A percentile compares a stretch with the other conserved stretches of the same genome.
Evolutionary conservation across 768 basidiomycete species (phyloP).

Genomic region (Naematelia aurantialba): DNA sequence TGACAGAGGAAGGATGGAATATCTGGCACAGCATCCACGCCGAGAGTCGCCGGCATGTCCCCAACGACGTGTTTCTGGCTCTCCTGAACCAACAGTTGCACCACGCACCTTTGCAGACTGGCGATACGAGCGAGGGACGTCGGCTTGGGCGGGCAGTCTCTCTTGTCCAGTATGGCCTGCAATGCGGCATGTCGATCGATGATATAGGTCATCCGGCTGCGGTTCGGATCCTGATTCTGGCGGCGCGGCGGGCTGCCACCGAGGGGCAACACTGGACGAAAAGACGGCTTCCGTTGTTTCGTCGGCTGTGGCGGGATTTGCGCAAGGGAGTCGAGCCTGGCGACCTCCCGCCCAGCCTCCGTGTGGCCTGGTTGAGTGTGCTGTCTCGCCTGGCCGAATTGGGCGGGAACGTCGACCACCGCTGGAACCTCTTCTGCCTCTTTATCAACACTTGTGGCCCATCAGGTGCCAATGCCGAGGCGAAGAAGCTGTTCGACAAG

Average conservation of each 20-base stretch:
- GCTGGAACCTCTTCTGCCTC: background rate
- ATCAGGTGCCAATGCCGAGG: background rate
- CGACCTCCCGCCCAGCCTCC: background rate
- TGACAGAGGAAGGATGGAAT: constrained; percentile 31
- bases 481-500: background rate
- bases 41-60: constrained; percentile 28
- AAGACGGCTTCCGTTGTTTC: background rate
- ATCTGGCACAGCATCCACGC: constrained; percentile 30
- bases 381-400: background rate
- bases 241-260: background rate
- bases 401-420: background rate
- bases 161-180: constrained; percentile 5
- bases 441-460: background rate
- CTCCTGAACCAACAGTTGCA: constrained; percentile 30
- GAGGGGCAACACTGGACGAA: background rate
- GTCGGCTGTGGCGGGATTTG: background rate
- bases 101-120: background rate
- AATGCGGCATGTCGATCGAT: constrained; percentile 12
- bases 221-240: background rate
- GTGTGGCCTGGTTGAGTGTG: background rate
- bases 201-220: background rate
- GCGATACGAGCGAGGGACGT: constrained; percentile 6
- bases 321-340: background rate
- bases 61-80: constrained; percentile 23
- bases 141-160: constrained; percentile 3